Conservation (phyloP, 2,329 filamentous ascomycete genomes). For the Dactylellina haptotyla region DNA sequence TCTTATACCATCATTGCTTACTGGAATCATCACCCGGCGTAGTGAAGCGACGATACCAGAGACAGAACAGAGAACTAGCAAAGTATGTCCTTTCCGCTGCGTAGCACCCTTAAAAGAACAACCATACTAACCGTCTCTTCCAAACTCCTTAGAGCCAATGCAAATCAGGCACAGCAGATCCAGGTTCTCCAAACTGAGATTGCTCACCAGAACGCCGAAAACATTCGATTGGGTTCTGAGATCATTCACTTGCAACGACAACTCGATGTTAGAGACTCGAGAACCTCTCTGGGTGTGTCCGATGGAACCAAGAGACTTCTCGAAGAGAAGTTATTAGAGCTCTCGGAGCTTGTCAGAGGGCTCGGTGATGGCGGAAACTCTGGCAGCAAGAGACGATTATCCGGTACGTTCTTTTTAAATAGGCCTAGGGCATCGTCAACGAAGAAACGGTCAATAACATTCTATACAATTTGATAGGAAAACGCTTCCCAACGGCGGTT, state of each 20-base stretch:
- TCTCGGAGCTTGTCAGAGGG: conserved; percentile 73
- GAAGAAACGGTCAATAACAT: neutral
- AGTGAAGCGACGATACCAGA: conserved; percentile 82
- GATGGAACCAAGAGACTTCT: conserved; percentile 76
- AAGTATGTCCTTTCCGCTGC: conserved; percentile 16
- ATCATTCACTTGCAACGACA: conserved; percentile 76
- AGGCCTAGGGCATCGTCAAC: conserved; percentile 60
- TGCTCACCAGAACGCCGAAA: conserved; percentile 79
- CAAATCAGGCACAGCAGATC: conserved; percentile 79
- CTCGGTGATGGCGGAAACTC: conserved; percentile 66
- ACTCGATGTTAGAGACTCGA: conserved; percentile 69
- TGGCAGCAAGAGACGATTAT: conserved; percentile 62
- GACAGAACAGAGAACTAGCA: conserved; percentile 78
- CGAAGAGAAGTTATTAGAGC: conserved; percentile 76
- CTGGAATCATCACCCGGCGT: conserved; percentile 9
- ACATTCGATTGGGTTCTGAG: conserved; percentile 76
- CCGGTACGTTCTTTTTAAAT: conserved; percentile 63
- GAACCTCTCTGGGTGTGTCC: conserved; percentile 72
- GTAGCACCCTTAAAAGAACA: neutral
- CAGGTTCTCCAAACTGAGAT: conserved; percentile 79
- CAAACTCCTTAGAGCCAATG: conserved; percentile 75
- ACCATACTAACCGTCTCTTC: neutral
- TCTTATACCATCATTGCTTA: neutral
- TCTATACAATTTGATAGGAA: conserved; percentile 17
- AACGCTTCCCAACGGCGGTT: conserved; percentile 18